Evolutionary conservation across 2,329 filamentous ascomycete genomes (phyloP).

Genomic region (Cordyceps javanica): DNA sequence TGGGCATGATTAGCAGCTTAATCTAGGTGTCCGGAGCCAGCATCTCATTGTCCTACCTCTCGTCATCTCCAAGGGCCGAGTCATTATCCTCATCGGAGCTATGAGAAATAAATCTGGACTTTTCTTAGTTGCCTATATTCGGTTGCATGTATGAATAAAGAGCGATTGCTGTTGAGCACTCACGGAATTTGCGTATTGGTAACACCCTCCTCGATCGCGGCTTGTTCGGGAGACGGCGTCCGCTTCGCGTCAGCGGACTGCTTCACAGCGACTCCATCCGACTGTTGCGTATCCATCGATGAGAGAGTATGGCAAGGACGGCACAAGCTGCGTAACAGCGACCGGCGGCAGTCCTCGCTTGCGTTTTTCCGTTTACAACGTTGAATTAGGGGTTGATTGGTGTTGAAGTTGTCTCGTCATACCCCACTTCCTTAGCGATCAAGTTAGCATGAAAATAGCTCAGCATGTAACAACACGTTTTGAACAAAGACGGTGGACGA

Average conservation of each 20-base stretch:
- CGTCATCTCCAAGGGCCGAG: constrained; percentile 19
- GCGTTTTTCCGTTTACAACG: too few relatives aligned
- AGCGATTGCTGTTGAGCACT: not conserved
- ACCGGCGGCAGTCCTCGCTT: not conserved
- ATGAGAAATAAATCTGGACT: not conserved
- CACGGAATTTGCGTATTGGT: constrained; percentile 10
- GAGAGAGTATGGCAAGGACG: not conserved
- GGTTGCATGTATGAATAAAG: not conserved
- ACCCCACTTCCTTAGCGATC: too few relatives aligned
- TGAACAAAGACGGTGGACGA: too few relatives aligned
- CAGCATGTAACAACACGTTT: too few relatives aligned
- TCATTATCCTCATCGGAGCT: constrained; percentile 19
- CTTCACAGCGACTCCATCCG: not conserved
- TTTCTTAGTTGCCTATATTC: not conserved
- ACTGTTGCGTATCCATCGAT: not conserved
- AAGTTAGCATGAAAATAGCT: too few relatives aligned
- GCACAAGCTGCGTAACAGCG: not conserved
- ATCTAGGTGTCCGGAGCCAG: not conserved
- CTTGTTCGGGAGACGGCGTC: not conserved
- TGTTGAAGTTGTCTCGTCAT: too few relatives aligned
- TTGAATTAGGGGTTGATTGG: too few relatives aligned
- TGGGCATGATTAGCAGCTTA: not conserved
- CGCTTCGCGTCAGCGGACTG: not conserved
- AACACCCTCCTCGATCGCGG: not conserved
- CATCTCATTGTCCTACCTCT: not conserved